Base-by-base conservation (phyloP, 169 alveolate species). In the Babesia ovis region DNA sequence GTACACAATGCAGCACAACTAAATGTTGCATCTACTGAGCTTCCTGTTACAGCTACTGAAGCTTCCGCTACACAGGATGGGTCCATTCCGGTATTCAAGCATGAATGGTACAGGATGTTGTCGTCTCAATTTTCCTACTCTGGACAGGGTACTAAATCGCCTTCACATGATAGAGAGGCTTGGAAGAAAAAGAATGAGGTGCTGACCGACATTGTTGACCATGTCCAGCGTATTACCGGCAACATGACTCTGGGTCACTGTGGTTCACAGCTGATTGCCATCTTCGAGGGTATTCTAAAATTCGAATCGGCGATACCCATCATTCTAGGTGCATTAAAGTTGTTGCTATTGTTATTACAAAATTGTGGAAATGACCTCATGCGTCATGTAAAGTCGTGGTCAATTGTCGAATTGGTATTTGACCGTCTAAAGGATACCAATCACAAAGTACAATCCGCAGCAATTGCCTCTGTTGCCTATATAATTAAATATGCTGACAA, bases 281-380 rank as follows among this genome's bases (percentile, higher is more conserved):
- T 77, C 16, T 25, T 77, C 29, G 86, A 77, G 66, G 31, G 20
- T 25, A 34, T 77, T 31, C 43, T 77, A 29, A 67, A 68, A 67
- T 53, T 37, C 51, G 86, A 77, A 42, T 68, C 86, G 12, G 83
- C 86, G 16, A 68, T 77, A 6, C 86, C 86, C 14, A 45, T 77
- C 27, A 53, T 77, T 14, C n/a, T 55, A 22, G 59, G 66, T 23
- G 57, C 64, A 1, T 25, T 77, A 35, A 48, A 39, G 42, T 22
- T 77, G 50, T 32, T 56, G 29, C 35, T 31, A 23, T 23, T 68
- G 20, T 18, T 77, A 72, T 34, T 77, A 25, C 46, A 25, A 29
- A 67, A 68, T 34, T n/a, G 68, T n/a, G 74, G 53, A 31, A 41
- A 46, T 1, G 67, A 20, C 48, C 12, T 68, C 22, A 18, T 48